phyloP scores from a whole-genome alignment of 495 filamentous ascomycete genomes.

The Talaromyces trachyspermus region DNA sequence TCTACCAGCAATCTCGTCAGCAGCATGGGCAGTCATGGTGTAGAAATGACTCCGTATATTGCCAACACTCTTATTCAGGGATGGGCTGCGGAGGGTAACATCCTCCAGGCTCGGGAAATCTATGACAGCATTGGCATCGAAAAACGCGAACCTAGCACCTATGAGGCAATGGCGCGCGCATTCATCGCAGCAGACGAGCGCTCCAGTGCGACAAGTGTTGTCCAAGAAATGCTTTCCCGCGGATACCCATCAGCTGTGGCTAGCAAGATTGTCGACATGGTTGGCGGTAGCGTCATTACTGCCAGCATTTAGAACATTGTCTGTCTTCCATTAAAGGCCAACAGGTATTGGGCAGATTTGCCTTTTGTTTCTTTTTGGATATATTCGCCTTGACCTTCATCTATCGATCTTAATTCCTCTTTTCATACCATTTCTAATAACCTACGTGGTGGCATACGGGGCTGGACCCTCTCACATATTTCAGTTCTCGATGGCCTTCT shows the following conservation, averaged over 20 bases:
- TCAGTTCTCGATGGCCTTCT: not conserved
- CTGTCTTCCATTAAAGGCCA: too few species aligned
- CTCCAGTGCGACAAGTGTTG: constrained; percentile 62
- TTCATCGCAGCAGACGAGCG: constrained; percentile 79
- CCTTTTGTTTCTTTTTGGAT: too few species aligned
- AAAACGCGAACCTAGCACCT: constrained; percentile 94
- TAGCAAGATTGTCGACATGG: constrained; percentile 82
- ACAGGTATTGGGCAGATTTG: too few species aligned
- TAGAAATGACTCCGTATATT: constrained; percentile 94
- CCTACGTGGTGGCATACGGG: constrained; percentile 3
- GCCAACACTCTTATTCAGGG: constrained; percentile 99
- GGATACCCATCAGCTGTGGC: constrained; percentile 90
- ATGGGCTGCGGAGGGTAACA: constrained; percentile 81
- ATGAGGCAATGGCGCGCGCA: constrained; percentile 96
- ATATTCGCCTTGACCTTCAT: not conserved
- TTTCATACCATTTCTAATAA: constrained; percentile 6
- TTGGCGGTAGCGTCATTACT: constrained; percentile 45
- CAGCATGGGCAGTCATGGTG: constrained; percentile 60
- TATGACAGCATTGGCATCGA: constrained; percentile 66
- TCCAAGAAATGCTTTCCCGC: constrained; percentile 81
- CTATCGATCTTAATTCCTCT: not conserved
- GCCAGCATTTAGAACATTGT: constrained; percentile 6
- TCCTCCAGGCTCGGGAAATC: constrained; percentile 67
- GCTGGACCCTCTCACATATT: constrained; percentile 5
- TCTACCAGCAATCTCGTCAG: constrained; percentile 67